Evolutionary conservation across 2,329 filamentous ascomycete species (phyloP).

Genomic region (Hawksworthiomyces lignivorus): DNA sequence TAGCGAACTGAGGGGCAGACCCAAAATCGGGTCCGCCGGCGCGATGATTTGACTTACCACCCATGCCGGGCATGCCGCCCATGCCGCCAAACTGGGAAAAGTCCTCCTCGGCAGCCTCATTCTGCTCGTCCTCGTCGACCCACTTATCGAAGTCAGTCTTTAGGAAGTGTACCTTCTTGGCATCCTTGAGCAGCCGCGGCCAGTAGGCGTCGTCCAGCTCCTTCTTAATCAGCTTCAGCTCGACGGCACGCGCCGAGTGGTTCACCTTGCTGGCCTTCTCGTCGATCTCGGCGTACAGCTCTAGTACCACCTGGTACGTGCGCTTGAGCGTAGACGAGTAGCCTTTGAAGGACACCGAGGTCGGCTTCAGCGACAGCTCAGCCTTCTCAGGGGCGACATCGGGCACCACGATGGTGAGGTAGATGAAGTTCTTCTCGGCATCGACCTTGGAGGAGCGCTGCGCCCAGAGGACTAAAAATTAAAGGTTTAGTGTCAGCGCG

Average conservation of each 20-base stretch:
- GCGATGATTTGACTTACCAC: constrained; percentile 51
- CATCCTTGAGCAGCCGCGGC: constrained; percentile 87
- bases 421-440: constrained; percentile 85
- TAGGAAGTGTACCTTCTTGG: constrained; percentile 85
- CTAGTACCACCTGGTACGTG: constrained; percentile 77
- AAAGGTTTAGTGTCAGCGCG: too few relatives aligned
- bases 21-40: too few relatives aligned
- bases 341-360: constrained; percentile 71
- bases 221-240: constrained; percentile 95
- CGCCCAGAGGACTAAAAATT: constrained; percentile 79
- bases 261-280: constrained; percentile 73
- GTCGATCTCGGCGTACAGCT: constrained; percentile 89
- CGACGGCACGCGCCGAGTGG: constrained; percentile 81
- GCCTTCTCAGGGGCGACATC: constrained; percentile 71
- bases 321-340: constrained; percentile 76
- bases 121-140: constrained; percentile 98
- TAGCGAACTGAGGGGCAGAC: too few relatives aligned
- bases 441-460: constrained; percentile 84
- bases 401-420: constrained; percentile 81
- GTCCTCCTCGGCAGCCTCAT: constrained; percentile 79
- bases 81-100: constrained; percentile 54
- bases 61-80: constrained; percentile 53
- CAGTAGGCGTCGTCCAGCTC: constrained; percentile 90
- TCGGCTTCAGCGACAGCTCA: constrained; percentile 76
- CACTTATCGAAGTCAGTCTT: constrained; percentile 99